Evolutionary conservation across 768 basidiomycete species (phyloP).

Genomic region (Mrakia blollopis): DNA sequence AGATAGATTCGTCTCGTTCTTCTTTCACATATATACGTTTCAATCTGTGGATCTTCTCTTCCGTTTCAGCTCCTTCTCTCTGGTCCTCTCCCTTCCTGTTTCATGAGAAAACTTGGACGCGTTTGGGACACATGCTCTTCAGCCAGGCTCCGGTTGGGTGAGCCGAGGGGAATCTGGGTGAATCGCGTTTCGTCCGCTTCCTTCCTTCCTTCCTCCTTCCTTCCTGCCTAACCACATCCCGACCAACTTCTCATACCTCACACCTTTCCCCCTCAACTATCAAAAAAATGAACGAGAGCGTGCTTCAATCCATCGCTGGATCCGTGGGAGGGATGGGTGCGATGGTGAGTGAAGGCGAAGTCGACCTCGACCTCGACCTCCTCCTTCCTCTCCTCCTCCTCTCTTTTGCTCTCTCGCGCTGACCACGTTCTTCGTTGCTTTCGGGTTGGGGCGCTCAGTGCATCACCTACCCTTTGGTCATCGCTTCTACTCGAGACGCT

Average conservation of each 20-base stretch:
- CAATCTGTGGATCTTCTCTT: neutral
- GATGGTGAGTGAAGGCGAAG: constrained; percentile 63
- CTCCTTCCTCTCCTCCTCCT: neutral
- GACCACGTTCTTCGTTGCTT: neutral
- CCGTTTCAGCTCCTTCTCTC: neutral
- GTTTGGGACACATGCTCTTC: no score
- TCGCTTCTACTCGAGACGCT: constrained; percentile 86
- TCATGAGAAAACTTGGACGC: no score
- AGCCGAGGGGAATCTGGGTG: no score
- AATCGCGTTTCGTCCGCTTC: no score
- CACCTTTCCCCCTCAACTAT: neutral
- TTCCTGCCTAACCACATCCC: neutral
- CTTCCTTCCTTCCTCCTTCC: neutral
- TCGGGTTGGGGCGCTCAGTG: constrained; percentile 35
- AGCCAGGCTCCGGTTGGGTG: no score
- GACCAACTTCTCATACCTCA: neutral
- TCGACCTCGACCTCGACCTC: neutral
- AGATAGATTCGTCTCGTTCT: neutral
- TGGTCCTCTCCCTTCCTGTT: neutral
- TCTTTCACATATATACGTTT: neutral
- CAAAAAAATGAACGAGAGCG: neutral
- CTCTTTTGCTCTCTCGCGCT: constrained; percentile 29
- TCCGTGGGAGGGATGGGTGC: constrained; percentile 84
- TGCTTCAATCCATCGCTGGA: constrained; percentile 75
- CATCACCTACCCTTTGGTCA: constrained; percentile 66